These are phyloP conservation scores for Phylloporus sp. DNA, from an alignment of 768 basidiomycete genomes.

Conservation along the genomic window DNA sequence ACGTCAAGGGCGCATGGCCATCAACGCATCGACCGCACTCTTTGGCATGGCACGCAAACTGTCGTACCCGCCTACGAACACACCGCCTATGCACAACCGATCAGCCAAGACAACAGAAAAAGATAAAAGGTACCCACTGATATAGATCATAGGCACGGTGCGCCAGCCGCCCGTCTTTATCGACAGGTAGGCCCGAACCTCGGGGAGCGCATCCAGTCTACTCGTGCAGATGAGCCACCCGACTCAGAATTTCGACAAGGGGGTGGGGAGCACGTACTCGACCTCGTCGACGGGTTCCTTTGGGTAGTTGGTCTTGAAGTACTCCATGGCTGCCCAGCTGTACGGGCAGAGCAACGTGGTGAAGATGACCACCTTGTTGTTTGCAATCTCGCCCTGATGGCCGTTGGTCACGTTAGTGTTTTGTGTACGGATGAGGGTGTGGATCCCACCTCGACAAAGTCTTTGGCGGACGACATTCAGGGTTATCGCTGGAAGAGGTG, in stretches of 20 bases:
- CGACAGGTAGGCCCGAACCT: slow-evolving; percentile 60
- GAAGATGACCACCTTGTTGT: slow-evolving; percentile 53
- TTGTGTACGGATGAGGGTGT: too few species aligned
- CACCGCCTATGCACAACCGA: slow-evolving; percentile 9
- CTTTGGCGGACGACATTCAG: slow-evolving; percentile 27
- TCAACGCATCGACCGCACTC: slow-evolving; percentile 4
- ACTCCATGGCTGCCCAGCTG: slow-evolving; percentile 44
- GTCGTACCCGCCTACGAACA: slow-evolving; percentile 18
- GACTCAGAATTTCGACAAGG: too few species aligned
- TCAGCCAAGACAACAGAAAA: not conserved
- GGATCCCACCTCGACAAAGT: slow-evolving; percentile 42
- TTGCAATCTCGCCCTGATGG: slow-evolving; percentile 41
- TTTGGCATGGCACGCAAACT: slow-evolving; percentile 8
- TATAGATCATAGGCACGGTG: slow-evolving; percentile 75
- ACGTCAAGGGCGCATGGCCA: slow-evolving; percentile 5
- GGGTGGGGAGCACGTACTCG: slow-evolving; percentile 51
- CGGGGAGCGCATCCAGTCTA: slow-evolving; percentile 49
- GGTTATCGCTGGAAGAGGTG: slow-evolving; percentile 8
- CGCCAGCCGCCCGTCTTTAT: slow-evolving; percentile 61
- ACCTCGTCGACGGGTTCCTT: slow-evolving; percentile 35
- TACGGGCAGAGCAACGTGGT: slow-evolving; percentile 56
- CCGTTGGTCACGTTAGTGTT: too few species aligned
- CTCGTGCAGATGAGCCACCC: not conserved
- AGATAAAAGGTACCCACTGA: slow-evolving; percentile 42
- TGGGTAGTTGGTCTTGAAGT: slow-evolving; percentile 40